Evolutionary conservation across 2,329 filamentous ascomycete genomes (phyloP).

Genomic region (Paraphoma chrysanthemicola): DNA sequence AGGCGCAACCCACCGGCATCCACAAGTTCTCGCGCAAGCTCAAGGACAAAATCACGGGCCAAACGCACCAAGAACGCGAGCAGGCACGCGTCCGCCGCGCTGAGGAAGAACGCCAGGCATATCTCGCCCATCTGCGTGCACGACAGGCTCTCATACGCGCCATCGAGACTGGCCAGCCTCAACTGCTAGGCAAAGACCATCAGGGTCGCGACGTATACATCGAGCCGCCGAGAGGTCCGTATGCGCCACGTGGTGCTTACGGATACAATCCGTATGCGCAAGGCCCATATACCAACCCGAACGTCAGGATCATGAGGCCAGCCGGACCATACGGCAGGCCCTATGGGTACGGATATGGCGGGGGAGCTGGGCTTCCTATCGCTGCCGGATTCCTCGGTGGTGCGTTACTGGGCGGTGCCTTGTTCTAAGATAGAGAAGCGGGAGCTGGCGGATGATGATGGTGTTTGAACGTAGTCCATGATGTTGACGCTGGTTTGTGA

Average conservation of each 20-base stretch:
- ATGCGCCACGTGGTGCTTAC: constrained; percentile 39
- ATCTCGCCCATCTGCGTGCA: constrained; percentile 59
- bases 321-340: constrained; percentile 54
- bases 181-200: constrained; percentile 61
- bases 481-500: not conserved
- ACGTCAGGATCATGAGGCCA: constrained; percentile 59
- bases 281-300: constrained; percentile 56
- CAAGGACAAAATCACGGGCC: constrained; percentile 66
- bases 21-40: constrained; percentile 62
- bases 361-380: constrained; percentile 44
- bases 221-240: constrained; percentile 57
- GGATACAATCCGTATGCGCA: constrained; percentile 56
- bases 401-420: constrained; percentile 37
- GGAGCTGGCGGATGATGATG: not conserved
- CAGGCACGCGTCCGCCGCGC: constrained; percentile 54
- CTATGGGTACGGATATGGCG: constrained; percentile 48
- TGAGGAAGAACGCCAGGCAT: constrained; percentile 59
- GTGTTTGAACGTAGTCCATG: not conserved
- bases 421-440: constrained; percentile 23
- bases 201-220: constrained; percentile 65
- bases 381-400: constrained; percentile 45
- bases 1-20: constrained; percentile 42
- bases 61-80: constrained; percentile 63
- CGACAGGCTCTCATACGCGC: constrained; percentile 60
- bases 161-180: constrained; percentile 62